Evolutionary conservation across 1,139 yeast genomes (phyloP).

Genomic region (Nematodospora anomalae): DNA sequence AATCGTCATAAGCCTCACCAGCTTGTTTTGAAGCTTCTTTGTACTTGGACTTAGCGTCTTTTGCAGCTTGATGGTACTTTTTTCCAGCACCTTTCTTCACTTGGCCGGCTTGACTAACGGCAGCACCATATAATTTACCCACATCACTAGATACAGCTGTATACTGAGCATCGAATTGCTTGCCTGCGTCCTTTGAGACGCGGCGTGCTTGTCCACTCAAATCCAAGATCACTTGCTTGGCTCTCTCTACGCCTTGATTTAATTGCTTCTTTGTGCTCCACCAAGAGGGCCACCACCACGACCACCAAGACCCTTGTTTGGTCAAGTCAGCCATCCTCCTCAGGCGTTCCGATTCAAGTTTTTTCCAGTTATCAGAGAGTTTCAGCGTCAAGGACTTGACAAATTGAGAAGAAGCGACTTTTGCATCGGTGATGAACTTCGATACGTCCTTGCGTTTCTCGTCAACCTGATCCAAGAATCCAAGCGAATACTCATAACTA

Average conservation of each 20-base stretch:
- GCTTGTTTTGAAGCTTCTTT: conserved; percentile 8
- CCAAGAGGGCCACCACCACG: no score
- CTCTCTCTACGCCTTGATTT: conserved; percentile 2
- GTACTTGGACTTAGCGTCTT: conserved; percentile 8
- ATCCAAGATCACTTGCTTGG: conserved; percentile 5
- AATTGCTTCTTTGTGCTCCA: background rate
- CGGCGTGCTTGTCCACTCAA: background rate
- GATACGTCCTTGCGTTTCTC: conserved; percentile 14
- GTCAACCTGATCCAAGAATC: conserved; percentile 16
- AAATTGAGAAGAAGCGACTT: conserved; percentile 18
- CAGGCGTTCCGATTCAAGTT: no score
- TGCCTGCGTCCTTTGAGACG: conserved; percentile 2
- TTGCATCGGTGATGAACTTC: conserved; percentile 19
- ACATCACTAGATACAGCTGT: no score
- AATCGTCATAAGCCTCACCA: conserved; percentile 12
- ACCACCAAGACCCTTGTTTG: no score
- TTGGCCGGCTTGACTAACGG: no score
- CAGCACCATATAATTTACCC: no score
- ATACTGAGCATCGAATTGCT: background rate
- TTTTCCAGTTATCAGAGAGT: conserved; percentile 11
- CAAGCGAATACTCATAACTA: conserved; percentile 22
- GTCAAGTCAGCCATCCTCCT: no score
- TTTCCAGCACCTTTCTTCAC: conserved; percentile 4
- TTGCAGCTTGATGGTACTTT: conserved; percentile 9
- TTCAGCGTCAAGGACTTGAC: conserved; percentile 10